Base-by-base conservation (phyloP, 495 filamentous ascomycete species). In the Penicillium pulvis region DNA sequence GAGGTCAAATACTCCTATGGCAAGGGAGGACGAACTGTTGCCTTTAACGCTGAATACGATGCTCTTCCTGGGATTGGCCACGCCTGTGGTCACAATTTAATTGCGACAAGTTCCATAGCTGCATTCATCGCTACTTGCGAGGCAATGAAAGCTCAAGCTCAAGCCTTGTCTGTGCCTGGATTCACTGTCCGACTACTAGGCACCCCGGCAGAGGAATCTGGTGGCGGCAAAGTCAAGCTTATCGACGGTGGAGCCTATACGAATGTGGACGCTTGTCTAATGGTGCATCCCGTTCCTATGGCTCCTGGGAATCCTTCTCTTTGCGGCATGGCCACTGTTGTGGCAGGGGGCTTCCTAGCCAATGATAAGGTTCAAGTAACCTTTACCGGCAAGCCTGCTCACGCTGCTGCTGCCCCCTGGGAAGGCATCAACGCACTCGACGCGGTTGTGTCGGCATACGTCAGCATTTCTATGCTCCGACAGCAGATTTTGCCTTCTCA, bases 391-490 rank as follows among this genome's bases (percentile, higher is more conserved):
- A 75, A 77, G 30, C 74, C 81, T 6, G 73, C 83, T 3, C 83
- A 86, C 57, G 83, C 85, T 0, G 85, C 83, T 1, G 81, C 80
- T 4, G 77, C 75, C n/a, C 87, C 86, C 0, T 88, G 86, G 85
- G 72, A 82, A 19, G 85, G 85, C 0, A 76, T 87, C 58, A 90
- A 90, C 61, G 85, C 86, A 0, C 75, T 89, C 0, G 87, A 89
- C 60, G 87, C 85, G 0, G 73, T 87, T 3, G 78, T 88, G 4
- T 77, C 76, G 1, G 79, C 82, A 0, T 90, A 89, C 62, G 84
- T 85, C 49, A 80, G 79, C 44, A 70, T 88, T 11, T 82, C 81
- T 0, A 77, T 84, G 6, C 78, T 89, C 8, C 74, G 87, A 10
- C 85, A 89, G 67, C 86, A 89, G 65, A 84, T 83, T 43, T 54